Conservation (phyloP, 306 rosid genomes). For the Rubus parviflorus region DNA sequence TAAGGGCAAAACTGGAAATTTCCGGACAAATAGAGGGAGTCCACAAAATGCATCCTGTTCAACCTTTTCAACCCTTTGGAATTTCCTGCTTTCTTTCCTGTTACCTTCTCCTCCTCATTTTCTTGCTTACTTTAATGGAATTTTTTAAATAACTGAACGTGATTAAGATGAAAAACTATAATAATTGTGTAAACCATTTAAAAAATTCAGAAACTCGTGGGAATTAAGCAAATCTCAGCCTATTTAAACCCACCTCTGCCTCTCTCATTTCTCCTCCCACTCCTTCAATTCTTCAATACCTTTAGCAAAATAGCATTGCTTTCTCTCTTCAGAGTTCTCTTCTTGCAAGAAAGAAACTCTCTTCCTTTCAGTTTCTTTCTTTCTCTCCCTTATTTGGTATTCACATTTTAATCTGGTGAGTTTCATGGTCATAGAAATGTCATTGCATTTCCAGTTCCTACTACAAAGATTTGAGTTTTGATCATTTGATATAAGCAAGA, state of each 20-base stretch:
- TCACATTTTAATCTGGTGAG: slow-evolving; percentile 41
- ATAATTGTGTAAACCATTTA: neutral
- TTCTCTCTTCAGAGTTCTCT: slow-evolving; percentile 26
- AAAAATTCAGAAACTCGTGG: slow-evolving; percentile 10
- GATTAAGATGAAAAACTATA: neutral
- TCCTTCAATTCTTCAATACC: slow-evolving; percentile 29
- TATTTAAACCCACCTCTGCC: slow-evolving; percentile 50
- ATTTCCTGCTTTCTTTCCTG: neutral
- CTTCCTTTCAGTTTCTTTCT: slow-evolving; percentile 25
- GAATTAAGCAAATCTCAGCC: slow-evolving; percentile 27
- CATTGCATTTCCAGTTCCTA: slow-evolving; percentile 19
- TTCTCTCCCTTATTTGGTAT: slow-evolving; percentile 8
- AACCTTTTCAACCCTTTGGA: neutral
- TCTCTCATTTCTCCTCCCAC: slow-evolving; percentile 57
- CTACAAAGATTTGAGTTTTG: neutral
- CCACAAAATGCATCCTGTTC: slow-evolving; percentile 11
- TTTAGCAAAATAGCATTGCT: slow-evolving; percentile 7
- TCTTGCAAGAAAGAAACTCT: slow-evolving; percentile 30
- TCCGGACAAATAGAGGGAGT: slow-evolving; percentile 30
- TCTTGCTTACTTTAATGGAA: neutral
- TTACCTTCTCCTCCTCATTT: slow-evolving; percentile 1
- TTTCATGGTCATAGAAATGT: neutral
- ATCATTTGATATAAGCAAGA: neutral
- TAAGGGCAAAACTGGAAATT: slow-evolving; percentile 25
- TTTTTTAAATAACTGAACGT: slow-evolving; percentile 11